Conservation (phyloP, 192 early-diverging fungal species). For the Coemansia sp. region DNA sequence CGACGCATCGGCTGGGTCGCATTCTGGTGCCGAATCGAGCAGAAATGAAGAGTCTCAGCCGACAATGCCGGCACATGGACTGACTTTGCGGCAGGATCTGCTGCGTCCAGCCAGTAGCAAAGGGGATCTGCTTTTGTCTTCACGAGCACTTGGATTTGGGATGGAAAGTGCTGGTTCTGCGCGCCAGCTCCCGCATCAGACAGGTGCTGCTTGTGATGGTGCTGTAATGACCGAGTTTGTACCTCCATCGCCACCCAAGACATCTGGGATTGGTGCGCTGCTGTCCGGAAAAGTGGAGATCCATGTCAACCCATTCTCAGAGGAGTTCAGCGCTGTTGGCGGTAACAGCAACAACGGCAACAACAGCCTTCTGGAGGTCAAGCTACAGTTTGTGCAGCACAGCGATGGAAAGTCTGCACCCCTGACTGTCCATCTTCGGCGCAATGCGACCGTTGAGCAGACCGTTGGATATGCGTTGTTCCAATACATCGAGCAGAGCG, state of each 20-base stretch:
- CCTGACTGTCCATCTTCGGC: constrained; percentile 69
- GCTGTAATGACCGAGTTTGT: constrained; percentile 12
- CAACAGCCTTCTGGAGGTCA: constrained; percentile 58
- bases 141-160: constrained; percentile 12
- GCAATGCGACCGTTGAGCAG: constrained; percentile 85
- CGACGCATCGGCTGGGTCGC: background rate
- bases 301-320: constrained; percentile 68
- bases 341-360: constrained; percentile 56
- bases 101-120: background rate
- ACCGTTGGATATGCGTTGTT: constrained; percentile 91
- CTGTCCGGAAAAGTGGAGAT: constrained; percentile 62
- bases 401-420: constrained; percentile 50
- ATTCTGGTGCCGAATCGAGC: background rate
- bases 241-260: constrained; percentile 24
- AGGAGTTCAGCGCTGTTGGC: constrained; percentile 64
- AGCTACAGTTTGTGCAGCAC: constrained; percentile 63
- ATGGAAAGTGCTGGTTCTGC: constrained; percentile 1
- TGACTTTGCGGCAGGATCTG: constrained; percentile 5
- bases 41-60: constrained; percentile 1
- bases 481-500: constrained; percentile 77
- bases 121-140: constrained; percentile 2
- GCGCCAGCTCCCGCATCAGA: background rate
- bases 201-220: background rate
- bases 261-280: constrained; percentile 64
- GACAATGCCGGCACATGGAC: background rate